Conservation (phyloP, 257 asterid species). For the Fraxinus pennsylvanica region DNA sequence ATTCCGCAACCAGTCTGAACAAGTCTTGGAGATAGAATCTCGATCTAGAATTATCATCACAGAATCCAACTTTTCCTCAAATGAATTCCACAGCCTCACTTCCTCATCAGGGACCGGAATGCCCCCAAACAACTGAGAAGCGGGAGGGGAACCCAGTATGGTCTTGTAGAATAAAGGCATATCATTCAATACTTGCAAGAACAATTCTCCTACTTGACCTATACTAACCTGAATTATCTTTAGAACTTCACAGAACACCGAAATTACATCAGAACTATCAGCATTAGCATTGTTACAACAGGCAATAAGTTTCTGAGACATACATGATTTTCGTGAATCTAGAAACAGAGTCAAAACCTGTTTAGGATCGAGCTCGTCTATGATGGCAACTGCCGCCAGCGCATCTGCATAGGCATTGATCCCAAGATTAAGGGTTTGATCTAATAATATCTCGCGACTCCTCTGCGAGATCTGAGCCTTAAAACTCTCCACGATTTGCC, state of each 20-base stretch:
- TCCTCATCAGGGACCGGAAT: slow-evolving; percentile 95
- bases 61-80: slow-evolving; percentile 79
- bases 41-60: slow-evolving; percentile 66
- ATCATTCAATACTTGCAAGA: slow-evolving; percentile 85
- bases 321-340: slow-evolving; percentile 76
- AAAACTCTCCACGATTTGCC: slow-evolving; percentile 95
- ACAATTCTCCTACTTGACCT: slow-evolving; percentile 94
- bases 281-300: slow-evolving; percentile 65
- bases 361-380: slow-evolving; percentile 82
- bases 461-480: slow-evolving; percentile 91
- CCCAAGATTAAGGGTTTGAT: slow-evolving; percentile 58
- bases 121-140: slow-evolving; percentile 98
- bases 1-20: slow-evolving; percentile 94
- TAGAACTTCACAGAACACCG: slow-evolving; percentile 78
- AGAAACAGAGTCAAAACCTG: slow-evolving; percentile 75
- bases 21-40: slow-evolving; percentile 69
- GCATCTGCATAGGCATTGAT: slow-evolving; percentile 94
- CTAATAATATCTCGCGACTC: slow-evolving; percentile 83
- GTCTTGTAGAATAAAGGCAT: slow-evolving; percentile 92
- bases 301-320: slow-evolving; percentile 66
- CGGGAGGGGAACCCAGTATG: slow-evolving; percentile 84
- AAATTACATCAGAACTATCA: slow-evolving; percentile 72
- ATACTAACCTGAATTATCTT: slow-evolving; percentile 84
- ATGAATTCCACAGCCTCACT: slow-evolving; percentile 82
- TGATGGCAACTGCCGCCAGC: slow-evolving; percentile 79